Evolutionary conservation across 164 flowering plant species (phyloP).

Genomic region (Umbellularia californica): DNA sequence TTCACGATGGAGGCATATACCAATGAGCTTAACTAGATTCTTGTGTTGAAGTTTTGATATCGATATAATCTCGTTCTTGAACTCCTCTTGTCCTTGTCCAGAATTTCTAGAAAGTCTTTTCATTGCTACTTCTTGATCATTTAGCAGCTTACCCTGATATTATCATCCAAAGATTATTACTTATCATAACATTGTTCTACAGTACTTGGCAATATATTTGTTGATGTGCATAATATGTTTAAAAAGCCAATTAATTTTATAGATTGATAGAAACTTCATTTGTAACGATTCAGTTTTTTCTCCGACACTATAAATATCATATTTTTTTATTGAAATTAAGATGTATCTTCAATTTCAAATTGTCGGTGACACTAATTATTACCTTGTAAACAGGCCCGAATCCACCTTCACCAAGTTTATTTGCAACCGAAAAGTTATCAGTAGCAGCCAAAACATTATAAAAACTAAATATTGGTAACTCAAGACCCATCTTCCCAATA

Average conservation of each 20-base stretch:
- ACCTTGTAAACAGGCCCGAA: neutral
- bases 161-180: neutral
- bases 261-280: no score
- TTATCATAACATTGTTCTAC: no score
- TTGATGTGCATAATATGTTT: no score
- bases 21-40: constrained; percentile 69
- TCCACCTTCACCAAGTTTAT: neutral
- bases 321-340: no score
- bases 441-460: neutral
- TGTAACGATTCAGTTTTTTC: no score
- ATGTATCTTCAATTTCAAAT: no score
- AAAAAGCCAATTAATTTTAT: no score
- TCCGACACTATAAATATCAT: no score
- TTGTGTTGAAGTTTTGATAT: constrained; percentile 55
- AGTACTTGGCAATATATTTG: no score
- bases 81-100: constrained; percentile 30
- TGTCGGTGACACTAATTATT: no score
- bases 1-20: constrained; percentile 61
- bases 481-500: neutral
- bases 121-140: constrained; percentile 36
- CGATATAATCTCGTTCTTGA: constrained; percentile 31
- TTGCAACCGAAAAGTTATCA: neutral
- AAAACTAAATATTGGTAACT: neutral
- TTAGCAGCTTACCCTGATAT: constrained; percentile 25
- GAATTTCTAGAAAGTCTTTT: constrained; percentile 36